A percentile compares a stretch with the other conserved stretches of the same genome.
phyloP scores from a whole-genome alignment of 225 moss, liverwort and hornwort species.

The Physcomitrium patens region DNA sequence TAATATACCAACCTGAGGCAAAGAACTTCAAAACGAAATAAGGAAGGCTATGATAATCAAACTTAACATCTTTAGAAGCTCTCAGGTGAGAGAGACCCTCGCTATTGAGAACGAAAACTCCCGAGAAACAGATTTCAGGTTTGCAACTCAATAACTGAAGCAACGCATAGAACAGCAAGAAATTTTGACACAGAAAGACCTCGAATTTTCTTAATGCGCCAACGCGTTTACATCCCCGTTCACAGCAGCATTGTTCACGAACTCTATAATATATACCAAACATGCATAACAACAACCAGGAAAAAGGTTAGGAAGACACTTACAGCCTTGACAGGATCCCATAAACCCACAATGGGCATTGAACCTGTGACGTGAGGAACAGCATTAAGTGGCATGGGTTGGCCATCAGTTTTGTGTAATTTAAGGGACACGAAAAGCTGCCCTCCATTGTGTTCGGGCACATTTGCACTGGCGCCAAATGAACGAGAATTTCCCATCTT shows the following conservation, averaged over 20 bases:
- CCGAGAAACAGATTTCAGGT: background rate
- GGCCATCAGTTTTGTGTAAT: constrained; percentile 74
- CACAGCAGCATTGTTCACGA: constrained; percentile 13
- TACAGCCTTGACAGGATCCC: constrained; percentile 82
- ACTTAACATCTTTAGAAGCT: constrained; percentile 1
- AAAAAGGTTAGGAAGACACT: constrained; percentile 32
- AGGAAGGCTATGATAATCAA: constrained; percentile 4
- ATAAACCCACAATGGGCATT: constrained; percentile 75
- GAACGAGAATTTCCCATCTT: constrained; percentile 47
- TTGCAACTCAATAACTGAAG: constrained; percentile 9
- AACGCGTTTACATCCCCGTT: constrained; percentile 11
- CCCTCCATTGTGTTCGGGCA: constrained; percentile 46
- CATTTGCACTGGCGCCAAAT: constrained; percentile 33
- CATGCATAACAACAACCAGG: constrained; percentile 4
- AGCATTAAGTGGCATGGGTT: constrained; percentile 64
- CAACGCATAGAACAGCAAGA: constrained; percentile 10
- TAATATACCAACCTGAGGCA: constrained; percentile 10
- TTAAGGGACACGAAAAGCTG: constrained; percentile 82
- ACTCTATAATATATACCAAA: constrained; percentile 13
- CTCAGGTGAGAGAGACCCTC: background rate
- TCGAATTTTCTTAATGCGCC: background rate
- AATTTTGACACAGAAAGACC: constrained; percentile 7
- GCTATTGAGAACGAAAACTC: constrained; percentile 10
- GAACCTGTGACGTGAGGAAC: constrained; percentile 83
- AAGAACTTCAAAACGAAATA: constrained; percentile 5